Base-by-base conservation (phyloP, 768 basidiomycete species). In the Boletus vinaceobasis region DNA sequence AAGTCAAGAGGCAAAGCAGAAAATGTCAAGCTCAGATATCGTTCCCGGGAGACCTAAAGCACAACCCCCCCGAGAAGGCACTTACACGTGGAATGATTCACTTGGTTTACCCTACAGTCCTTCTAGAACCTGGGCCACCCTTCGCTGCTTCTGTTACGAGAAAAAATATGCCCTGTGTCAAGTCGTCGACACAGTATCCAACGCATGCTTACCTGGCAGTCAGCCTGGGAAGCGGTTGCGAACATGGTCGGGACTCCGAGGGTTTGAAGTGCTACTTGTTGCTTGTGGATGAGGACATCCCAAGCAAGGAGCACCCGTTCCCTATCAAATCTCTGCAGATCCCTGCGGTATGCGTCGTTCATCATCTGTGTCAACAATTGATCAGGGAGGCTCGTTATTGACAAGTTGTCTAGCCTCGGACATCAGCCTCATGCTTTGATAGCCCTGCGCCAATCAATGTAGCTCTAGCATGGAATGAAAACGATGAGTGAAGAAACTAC, bases 211-310 rank as follows among this genome's bases (percentile, higher is more conserved):
- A 88, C 89, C 77, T 89, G 78, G 73, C 79, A 71, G 58, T 84
- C 80, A 4, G 73, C 63, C 37, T 64, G 62, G 42, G 76, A 75
- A 42, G 63, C 69, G 3, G 86, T 84, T 13, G 74, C 69, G 64
- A 80, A 88, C 86, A 93, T 91, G 3, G 82, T 77, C 15, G 91
- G 91, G 14, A 93, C 80, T 38, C 77, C 74, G 43, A 86, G 72
- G 31, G 75, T 67, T 59, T 83, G 82, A 45, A 93, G 74, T 15
- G 79, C 72, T 0, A 73, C 65, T 69, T 93, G 90, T 66, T 93
- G 91, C 61, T 80, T 82, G 47, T 80, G 72, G 19, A 86, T 68
- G n/a, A 93, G 75, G 19, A 79, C 81, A 63, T 90, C 90, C 88
- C 90, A 93, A 9, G 88, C 86, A 3, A 83, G 75, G 7, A 92